Percentiles rank a stretch among this genome's conserved stretches.
These are phyloP conservation scores for Phytopythium litorale DNA, from an alignment of 352 stramenopile species.

Conservation along the genomic window DNA sequence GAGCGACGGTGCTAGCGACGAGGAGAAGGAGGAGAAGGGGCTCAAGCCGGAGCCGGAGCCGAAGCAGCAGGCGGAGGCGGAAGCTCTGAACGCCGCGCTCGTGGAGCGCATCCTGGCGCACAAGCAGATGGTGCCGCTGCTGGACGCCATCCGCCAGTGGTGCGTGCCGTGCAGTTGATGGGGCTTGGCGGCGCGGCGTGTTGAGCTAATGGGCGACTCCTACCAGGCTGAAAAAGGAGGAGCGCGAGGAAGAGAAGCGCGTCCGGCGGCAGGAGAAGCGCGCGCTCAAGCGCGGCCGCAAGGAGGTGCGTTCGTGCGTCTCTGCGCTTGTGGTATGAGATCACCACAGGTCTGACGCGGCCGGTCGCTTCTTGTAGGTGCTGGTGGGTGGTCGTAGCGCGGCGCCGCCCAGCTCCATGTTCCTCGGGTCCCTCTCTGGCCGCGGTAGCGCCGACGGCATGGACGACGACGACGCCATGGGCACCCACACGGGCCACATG, in stretches of 20 bases:
- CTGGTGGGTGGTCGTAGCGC: conserved; percentile 65
- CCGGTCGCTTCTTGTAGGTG: not conserved
- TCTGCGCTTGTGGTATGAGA: not conserved
- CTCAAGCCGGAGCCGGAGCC: conserved; percentile 4
- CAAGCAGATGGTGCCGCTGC: conserved; percentile 62
- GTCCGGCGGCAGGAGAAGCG: conserved; percentile 54
- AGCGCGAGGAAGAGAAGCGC: conserved; percentile 59
- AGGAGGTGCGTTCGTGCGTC: conserved; percentile 18
- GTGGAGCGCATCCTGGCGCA: conserved; percentile 62
- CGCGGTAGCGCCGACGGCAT: conserved; percentile 28
- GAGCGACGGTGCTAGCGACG: not conserved
- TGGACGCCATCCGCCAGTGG: conserved; percentile 49
- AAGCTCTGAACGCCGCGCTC: conserved; percentile 29
- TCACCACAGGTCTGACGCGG: not conserved
- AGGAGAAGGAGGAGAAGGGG: not conserved
- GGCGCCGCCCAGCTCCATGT: conserved; percentile 55
- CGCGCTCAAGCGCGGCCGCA: conserved; percentile 46
- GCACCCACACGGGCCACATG: conserved; percentile 24
- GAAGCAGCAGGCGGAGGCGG: conserved; percentile 15
- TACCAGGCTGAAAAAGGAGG: conserved; percentile 43
- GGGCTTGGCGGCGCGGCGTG: not conserved
- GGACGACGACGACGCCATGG: conserved; percentile 14
- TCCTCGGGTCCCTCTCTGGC: conserved; percentile 72
- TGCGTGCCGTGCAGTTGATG: conserved; percentile 3
- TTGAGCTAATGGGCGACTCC: not conserved